A percentile compares a stretch with the other conserved stretches of the same genome.
Conservation (phyloP, 2,329 filamentous ascomycete genomes). For the Didymella pomorum region DNA sequence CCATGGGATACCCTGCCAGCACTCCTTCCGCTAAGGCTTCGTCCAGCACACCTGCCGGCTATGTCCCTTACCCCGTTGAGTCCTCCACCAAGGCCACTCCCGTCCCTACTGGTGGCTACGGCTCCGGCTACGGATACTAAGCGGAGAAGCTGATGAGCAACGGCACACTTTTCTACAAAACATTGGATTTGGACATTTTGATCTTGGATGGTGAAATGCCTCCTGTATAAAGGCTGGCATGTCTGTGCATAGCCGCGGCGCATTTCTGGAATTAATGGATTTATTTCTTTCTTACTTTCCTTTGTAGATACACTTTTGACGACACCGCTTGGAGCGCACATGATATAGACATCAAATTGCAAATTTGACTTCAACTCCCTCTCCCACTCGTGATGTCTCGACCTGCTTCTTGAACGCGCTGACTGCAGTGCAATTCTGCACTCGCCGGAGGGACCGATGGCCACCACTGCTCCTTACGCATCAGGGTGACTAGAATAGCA, state of each 20-base stretch:
- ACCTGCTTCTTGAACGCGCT: neutral
- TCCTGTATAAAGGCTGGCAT: conserved; percentile 13
- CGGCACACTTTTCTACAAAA: conserved; percentile 9
- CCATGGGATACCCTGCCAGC: conserved; percentile 13
- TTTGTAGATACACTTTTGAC: conserved; percentile 24
- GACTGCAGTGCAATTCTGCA: neutral
- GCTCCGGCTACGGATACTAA: conserved; percentile 32
- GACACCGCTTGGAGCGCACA: conserved; percentile 10
- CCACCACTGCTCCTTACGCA: neutral
- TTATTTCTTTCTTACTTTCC: conserved; percentile 18
- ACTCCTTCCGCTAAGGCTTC: conserved; percentile 7
- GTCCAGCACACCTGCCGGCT: conserved; percentile 11
- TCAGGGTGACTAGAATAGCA: too few relatives aligned
- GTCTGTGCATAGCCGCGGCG: conserved; percentile 37
- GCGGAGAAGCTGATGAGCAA: conserved; percentile 2
- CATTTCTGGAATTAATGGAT: conserved; percentile 22
- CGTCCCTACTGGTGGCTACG: conserved; percentile 29
- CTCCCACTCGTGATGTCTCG: neutral
- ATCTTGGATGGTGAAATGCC: conserved; percentile 9
- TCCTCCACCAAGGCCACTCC: conserved; percentile 18
- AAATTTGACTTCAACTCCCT: neutral
- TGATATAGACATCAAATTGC: neutral
- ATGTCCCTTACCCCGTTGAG: conserved; percentile 15
- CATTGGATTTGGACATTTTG: conserved; percentile 11
- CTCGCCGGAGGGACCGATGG: neutral